Evolutionary conservation across 176 grass and related monocot species (phyloP), one percentile per base, ranked within the genome.

Genomic region (Chrysopogon serrulatus): DNA sequence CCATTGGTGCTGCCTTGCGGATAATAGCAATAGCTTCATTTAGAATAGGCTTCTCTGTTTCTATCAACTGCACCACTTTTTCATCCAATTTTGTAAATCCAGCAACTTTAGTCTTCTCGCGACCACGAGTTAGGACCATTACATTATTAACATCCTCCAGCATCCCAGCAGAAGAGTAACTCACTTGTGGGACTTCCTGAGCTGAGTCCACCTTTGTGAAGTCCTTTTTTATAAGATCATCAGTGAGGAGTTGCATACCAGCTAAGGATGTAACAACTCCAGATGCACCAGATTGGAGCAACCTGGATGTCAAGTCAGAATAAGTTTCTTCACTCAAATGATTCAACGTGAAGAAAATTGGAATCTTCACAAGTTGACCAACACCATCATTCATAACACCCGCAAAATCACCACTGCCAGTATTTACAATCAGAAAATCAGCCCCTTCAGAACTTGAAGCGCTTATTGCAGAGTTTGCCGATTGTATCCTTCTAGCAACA

Each of bases 1-100:
- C 93, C 96, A 87, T 99, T 90, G 96, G 93, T 84, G 90, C 91
- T 83, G 96, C 90, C 87, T 94, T 99, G 78, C 84, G 79, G 73
- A 96, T 90, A 79, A 94, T 65, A 81, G 88, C n/a, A 82, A 93
- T 78, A 74, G 86, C 91, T 89, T 99, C 93, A 54, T 86, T 76
- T 74, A 99, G 85, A 80, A 99, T 81, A 71, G 87, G 83, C 42
- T 81, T 85, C 74, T 99, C 96, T 45, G 2, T 82, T 35, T 95
- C 90, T 49, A 99, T 96, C 84, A 96, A 68, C 51, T 89, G 81
- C 66, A 76, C 76, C 78, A 91, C 93, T 68, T 67, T 81, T 64
- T 96, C 91, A 59, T 90, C 91, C 49, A 96, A 35, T 59, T 96
- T 94, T 71, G 89, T 96, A 86, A 99, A 99, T 87, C 96, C 96